Evolutionary conservation across 2,329 filamentous ascomycete genomes (phyloP).

Genomic region (Colletotrichum sansevieriae): DNA sequence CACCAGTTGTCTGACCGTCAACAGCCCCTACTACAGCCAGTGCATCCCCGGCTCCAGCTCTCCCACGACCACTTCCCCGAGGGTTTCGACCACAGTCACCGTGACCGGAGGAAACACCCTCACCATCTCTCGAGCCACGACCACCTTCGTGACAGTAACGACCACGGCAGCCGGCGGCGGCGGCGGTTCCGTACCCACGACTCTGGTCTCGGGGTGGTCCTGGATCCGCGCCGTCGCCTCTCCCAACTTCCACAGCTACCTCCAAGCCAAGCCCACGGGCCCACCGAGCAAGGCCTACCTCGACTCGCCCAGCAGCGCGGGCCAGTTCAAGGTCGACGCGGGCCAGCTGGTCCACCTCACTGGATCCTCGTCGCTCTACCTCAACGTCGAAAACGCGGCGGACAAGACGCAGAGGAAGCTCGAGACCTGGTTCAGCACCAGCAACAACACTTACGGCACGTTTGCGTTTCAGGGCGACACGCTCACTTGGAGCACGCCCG

Average conservation of each 20-base stretch:
- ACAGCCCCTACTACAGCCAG: conserved; percentile 38
- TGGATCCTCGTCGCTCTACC: conserved; percentile 57
- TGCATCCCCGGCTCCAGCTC: conserved; percentile 33
- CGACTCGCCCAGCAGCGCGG: conserved; percentile 64
- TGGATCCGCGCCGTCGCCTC: conserved; percentile 70
- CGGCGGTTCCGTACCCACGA: conserved; percentile 46
- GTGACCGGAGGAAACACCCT: conserved; percentile 12
- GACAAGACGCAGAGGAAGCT: conserved; percentile 62
- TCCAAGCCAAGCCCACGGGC: conserved; percentile 61
- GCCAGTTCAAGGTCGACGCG: conserved; percentile 68
- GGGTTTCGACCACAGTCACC: conserved; percentile 14
- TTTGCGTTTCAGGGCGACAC: conserved; percentile 71
- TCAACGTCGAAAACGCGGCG: conserved; percentile 61
- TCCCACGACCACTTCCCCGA: conserved; percentile 23
- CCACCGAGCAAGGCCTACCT: conserved; percentile 63
- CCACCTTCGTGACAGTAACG: conserved; percentile 27
- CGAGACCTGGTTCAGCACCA: conserved; percentile 63
- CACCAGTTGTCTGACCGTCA: neutral
- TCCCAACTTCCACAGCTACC: conserved; percentile 70
- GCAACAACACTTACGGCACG: conserved; percentile 66
- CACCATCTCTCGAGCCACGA: conserved; percentile 30
- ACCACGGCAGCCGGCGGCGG: conserved; percentile 7
- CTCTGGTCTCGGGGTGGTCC: conserved; percentile 64
- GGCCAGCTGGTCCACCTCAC: conserved; percentile 69
- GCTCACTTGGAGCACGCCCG: conserved; percentile 64